phyloP scores from a whole-genome alignment of 2,329 filamentous ascomycete species.

The Cladosporium phlei region DNA sequence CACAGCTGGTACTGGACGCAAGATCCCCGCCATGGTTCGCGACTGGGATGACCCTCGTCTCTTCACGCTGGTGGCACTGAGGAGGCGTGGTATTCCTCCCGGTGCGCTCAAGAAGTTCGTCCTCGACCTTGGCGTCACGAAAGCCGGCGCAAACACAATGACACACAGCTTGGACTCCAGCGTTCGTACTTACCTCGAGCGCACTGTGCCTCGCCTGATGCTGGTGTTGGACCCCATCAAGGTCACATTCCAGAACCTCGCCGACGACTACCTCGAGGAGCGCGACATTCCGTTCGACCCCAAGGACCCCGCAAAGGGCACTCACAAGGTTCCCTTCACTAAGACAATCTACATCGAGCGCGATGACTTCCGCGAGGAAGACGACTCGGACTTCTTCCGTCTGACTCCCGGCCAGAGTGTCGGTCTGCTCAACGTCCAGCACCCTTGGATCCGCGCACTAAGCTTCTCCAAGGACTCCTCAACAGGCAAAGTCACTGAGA shows the following conservation, averaged over 20 bases:
- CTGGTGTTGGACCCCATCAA: constrained; percentile 80
- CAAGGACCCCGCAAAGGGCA: constrained; percentile 67
- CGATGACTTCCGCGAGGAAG: constrained; percentile 69
- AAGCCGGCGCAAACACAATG: constrained; percentile 72
- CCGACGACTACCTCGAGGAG: constrained; percentile 61
- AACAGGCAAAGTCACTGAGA: constrained; percentile 60
- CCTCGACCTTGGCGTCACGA: constrained; percentile 86
- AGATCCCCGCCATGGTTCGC: constrained; percentile 57
- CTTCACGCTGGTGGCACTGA: constrained; percentile 79
- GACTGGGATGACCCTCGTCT: constrained; percentile 90
- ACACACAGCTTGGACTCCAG: constrained; percentile 78
- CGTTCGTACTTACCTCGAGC: constrained; percentile 80
- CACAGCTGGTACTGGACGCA: constrained; percentile 21
- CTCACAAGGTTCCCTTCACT: constrained; percentile 61
- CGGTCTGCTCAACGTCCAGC: constrained; percentile 66
- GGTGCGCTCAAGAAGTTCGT: constrained; percentile 86
- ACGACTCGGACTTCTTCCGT: constrained; percentile 70
- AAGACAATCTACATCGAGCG: constrained; percentile 80
- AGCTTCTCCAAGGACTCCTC: constrained; percentile 63
- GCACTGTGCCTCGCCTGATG: constrained; percentile 82
- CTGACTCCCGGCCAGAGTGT: constrained; percentile 70
- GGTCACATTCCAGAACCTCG: constrained; percentile 73
- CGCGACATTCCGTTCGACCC: constrained; percentile 73
- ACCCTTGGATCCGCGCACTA: constrained; percentile 60
- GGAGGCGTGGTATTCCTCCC: constrained; percentile 79